A percentile compares a stretch with the other conserved stretches of the same genome.
Conservation (phyloP, 352 stramenopile genomes). For the Hyaloperonospora brassicae region DNA sequence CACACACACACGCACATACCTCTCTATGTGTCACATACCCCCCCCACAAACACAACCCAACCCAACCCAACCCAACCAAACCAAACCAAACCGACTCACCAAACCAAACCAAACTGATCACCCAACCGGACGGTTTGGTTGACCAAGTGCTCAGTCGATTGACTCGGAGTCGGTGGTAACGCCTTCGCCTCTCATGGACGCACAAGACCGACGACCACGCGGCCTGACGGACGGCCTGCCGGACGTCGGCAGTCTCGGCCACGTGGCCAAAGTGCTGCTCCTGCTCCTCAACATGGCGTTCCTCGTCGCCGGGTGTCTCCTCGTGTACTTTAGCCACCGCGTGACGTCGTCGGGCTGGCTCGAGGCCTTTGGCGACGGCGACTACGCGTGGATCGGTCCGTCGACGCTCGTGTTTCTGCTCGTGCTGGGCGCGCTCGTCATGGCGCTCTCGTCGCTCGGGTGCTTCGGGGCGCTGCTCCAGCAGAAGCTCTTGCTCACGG, state of each 20-base stretch:
- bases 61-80: too few species aligned
- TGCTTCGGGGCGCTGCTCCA: conserved; percentile 65
- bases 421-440: conserved; percentile 57
- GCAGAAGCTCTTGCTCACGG: conserved; percentile 56
- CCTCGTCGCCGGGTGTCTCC: conserved; percentile 61
- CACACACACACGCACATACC: too few species aligned
- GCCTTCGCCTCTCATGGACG: too few species aligned
- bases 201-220: too few species aligned
- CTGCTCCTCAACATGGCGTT: conserved; percentile 82
- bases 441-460: conserved; percentile 52
- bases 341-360: conserved; percentile 61
- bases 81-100: too few species aligned
- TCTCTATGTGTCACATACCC: too few species aligned
- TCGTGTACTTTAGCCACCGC: conserved; percentile 77
- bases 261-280: conserved; percentile 70
- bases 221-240: conserved; percentile 19
- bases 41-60: too few species aligned
- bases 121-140: too few species aligned
- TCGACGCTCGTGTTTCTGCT: conserved; percentile 62
- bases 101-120: too few species aligned
- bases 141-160: too few species aligned
- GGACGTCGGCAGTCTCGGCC: conserved; percentile 47
- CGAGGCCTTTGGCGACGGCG: conserved; percentile 50
- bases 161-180: too few species aligned
- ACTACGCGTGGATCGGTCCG: conserved; percentile 58